Conservation (phyloP, 2,329 filamentous ascomycete species). For the Cordyceps cateniannulata region DNA sequence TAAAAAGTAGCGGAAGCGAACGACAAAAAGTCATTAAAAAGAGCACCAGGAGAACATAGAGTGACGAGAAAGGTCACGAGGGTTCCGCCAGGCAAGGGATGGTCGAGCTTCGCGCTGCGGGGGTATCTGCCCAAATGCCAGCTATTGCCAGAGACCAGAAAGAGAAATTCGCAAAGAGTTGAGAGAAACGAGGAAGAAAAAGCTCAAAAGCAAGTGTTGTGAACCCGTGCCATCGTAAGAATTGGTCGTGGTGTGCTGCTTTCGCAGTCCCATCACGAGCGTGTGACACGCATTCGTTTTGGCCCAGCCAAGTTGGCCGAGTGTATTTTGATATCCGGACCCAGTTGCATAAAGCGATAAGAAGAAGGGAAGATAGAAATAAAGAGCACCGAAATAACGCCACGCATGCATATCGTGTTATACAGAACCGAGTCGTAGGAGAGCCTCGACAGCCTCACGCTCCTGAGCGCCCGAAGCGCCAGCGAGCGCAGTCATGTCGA, state of each 20-base stretch:
- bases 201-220: not conserved
- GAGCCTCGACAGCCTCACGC: conserved; percentile 73
- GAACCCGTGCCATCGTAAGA: conserved; percentile 10
- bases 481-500: conserved; percentile 46
- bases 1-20: conserved; percentile 9
- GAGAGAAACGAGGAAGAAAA: not conserved
- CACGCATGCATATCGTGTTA: conserved; percentile 51
- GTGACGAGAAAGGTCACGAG: not conserved
- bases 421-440: conserved; percentile 75
- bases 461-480: conserved; percentile 62
- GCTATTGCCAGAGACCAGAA: conserved; percentile 4
- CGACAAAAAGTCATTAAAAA: conserved; percentile 6
- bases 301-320: conserved; percentile 20
- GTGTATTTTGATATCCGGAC: conserved; percentile 17
- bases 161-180: not conserved
- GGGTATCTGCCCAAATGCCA: conserved; percentile 14
- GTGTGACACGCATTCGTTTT: conserved; percentile 24
- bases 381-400: conserved; percentile 35
- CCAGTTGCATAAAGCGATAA: conserved; percentile 14
- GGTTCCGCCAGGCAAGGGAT: conserved; percentile 1
- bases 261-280: conserved; percentile 4
- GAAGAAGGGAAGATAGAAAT: conserved; percentile 11
- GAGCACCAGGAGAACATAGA: conserved; percentile 1
- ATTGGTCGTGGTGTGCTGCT: not conserved
- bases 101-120: conserved; percentile 11